A percentile compares a stretch with the other conserved stretches of the same genome.
phyloP scores from a whole-genome alignment of 2,329 filamentous ascomycete genomes.

The Colletotrichum spinosum region DNA sequence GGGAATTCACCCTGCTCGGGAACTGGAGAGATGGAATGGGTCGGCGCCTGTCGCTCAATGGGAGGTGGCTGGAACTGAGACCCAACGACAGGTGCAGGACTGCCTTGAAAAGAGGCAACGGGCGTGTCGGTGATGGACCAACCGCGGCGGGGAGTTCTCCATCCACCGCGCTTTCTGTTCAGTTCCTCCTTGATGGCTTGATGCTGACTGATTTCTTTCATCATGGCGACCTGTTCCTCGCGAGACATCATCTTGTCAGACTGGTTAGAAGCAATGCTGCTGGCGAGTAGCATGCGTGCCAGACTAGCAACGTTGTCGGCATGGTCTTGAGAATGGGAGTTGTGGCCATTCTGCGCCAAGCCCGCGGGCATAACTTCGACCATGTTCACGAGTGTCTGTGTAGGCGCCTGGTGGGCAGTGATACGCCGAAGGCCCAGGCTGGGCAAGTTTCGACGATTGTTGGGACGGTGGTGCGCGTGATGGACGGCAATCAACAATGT shows the following conservation, averaged over 20 bases:
- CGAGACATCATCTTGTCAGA: constrained; percentile 46
- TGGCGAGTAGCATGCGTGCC: constrained; percentile 36
- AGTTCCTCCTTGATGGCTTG: constrained; percentile 52
- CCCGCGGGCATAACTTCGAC: constrained; percentile 46
- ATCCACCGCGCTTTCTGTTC: constrained; percentile 48
- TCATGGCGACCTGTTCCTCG: constrained; percentile 55
- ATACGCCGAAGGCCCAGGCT: constrained; percentile 18
- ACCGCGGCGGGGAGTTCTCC: constrained; percentile 56
- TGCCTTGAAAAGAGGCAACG: constrained; percentile 37
- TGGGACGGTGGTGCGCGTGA: constrained; percentile 14
- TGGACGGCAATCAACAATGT: constrained; percentile 16
- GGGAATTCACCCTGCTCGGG: constrained; percentile 40
- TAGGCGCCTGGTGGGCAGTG: not conserved
- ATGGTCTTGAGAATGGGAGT: constrained; percentile 32
- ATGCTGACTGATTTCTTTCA: constrained; percentile 52
- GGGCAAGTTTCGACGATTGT: constrained; percentile 20
- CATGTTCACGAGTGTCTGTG: constrained; percentile 41
- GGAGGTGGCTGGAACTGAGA: constrained; percentile 1
- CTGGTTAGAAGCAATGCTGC: constrained; percentile 37
- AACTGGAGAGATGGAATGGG: constrained; percentile 28
- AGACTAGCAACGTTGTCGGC: constrained; percentile 37
- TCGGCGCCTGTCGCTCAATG: not conserved
- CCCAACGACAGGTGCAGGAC: constrained; percentile 16
- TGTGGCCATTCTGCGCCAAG: constrained; percentile 36
- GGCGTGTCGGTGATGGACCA: constrained; percentile 60